Conservation (phyloP, 768 basidiomycete genomes). For the Mycena vitilis region DNA sequence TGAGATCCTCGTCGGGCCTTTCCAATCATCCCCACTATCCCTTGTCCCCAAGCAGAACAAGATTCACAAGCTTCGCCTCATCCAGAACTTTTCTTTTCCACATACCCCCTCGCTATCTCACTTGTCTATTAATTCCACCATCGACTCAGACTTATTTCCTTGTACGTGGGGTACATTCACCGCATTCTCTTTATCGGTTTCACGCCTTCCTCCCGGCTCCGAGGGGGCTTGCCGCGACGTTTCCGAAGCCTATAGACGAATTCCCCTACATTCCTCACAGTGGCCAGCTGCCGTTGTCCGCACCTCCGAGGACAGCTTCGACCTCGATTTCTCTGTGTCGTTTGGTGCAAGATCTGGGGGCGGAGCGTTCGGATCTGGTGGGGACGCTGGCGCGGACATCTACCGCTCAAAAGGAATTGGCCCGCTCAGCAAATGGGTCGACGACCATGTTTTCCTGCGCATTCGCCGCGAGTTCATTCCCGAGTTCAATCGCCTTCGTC, state of each 20-base stretch:
- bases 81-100: conserved; percentile 46
- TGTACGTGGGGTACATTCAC: conserved; percentile 50
- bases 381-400: conserved; percentile 35
- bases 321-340: conserved; percentile 21
- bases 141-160: conserved; percentile 45
- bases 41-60: conserved; percentile 43
- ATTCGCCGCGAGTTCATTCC: conserved; percentile 21
- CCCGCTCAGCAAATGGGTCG: conserved; percentile 43
- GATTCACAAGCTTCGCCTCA: conserved; percentile 23
- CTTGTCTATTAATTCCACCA: conserved; percentile 39
- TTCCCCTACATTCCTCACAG: conserved; percentile 38
- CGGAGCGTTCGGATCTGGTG: conserved; percentile 21
- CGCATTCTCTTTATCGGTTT: conserved; percentile 21
- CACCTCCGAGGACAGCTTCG: conserved; percentile 5
- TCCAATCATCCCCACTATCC: conserved; percentile 44
- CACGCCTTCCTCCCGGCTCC: conserved; percentile 40
- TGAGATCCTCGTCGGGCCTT: conserved; percentile 40
- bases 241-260: conserved; percentile 12
- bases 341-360: conserved; percentile 28
- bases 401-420: conserved; percentile 33
- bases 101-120: background rate
- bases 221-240: conserved; percentile 35
- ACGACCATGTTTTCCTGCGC: conserved; percentile 41
- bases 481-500: conserved; percentile 12
- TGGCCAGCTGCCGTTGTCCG: conserved; percentile 50